Conservation (phyloP, 495 filamentous ascomycete genomes). For the Penicillium bovifimosum region DNA sequence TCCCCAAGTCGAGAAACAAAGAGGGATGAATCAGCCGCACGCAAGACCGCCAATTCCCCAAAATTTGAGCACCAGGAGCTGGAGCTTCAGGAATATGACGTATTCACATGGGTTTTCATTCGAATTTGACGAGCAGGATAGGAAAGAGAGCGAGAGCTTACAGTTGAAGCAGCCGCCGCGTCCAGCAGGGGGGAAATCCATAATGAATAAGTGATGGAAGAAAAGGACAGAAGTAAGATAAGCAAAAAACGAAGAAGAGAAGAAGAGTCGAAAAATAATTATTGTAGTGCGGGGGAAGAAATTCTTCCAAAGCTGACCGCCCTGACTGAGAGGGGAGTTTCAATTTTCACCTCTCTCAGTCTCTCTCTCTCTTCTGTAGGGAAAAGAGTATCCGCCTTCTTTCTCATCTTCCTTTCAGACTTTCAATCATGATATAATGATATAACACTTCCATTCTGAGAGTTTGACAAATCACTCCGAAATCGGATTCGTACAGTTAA, state of each 20-base stretch:
- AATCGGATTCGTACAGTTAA: too few species aligned
- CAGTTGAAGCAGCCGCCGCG: slow-evolving; percentile 77
- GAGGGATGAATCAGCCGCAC: not conserved
- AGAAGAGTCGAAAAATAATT: slow-evolving; percentile 25
- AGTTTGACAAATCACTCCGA: too few species aligned
- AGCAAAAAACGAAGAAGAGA: slow-evolving; percentile 13
- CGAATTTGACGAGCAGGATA: slow-evolving; percentile 1
- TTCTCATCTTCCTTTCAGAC: too few species aligned
- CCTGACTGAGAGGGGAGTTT: not conserved
- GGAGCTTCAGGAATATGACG: not conserved
- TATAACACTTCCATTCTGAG: too few species aligned
- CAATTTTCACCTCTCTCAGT: not conserved
- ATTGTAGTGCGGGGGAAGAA: slow-evolving; percentile 37
- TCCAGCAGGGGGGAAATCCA: slow-evolving; percentile 46
- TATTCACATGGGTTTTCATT: not conserved
- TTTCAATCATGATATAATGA: too few species aligned
- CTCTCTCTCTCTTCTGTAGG: not conserved
- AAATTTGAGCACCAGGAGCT: slow-evolving; percentile 11
- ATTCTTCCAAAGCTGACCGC: slow-evolving; percentile 23
- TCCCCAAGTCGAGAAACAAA: slow-evolving; percentile 4
- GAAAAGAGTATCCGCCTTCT: not conserved
- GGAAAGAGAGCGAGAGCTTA: slow-evolving; percentile 42
- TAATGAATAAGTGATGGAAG: slow-evolving; percentile 22
- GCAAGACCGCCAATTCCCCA: not conserved
- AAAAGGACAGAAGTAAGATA: slow-evolving; percentile 6